A percentile compares a stretch with the other conserved stretches of the same genome.
phyloP scores from a whole-genome alignment of 495 filamentous ascomycete genomes.

The Daldinia vernicosa region DNA sequence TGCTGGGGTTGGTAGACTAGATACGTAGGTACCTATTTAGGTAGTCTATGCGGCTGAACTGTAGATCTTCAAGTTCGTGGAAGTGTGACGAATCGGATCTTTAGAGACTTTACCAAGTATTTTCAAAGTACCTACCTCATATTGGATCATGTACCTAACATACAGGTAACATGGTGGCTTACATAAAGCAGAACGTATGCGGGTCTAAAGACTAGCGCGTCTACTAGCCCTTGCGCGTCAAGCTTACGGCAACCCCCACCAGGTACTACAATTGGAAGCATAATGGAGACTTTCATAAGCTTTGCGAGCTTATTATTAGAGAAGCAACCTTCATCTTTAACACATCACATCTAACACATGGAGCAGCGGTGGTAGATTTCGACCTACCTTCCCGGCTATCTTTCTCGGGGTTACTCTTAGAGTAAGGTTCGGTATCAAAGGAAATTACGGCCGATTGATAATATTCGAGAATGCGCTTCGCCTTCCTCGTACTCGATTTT shows the following conservation, averaged over 20 bases:
- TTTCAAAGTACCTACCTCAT: not conserved
- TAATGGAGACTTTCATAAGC: not conserved
- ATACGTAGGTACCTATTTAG: not conserved
- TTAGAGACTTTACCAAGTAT: not conserved
- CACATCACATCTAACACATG: not conserved
- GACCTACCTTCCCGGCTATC: not conserved
- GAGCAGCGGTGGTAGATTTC: not conserved
- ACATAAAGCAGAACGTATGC: not conserved
- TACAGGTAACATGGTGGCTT: too few species aligned
- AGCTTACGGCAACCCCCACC: not conserved
- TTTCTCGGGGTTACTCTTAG: not conserved
- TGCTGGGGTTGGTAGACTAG: not conserved
- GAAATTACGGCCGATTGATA: not conserved
- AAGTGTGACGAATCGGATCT: slow-evolving; percentile 11
- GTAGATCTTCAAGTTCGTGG: not conserved
- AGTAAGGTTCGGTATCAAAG: not conserved
- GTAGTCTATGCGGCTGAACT: slow-evolving; percentile 18
- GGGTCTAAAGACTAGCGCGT: not conserved
- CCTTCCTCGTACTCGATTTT: not conserved
- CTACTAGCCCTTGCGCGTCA: not conserved
- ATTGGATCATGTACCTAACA: too few species aligned
- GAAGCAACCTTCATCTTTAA: not conserved
- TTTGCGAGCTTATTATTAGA: not conserved
- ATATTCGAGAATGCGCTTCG: slow-evolving; percentile 8
- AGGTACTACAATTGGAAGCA: not conserved